A percentile compares a stretch with the other conserved stretches of the same genome.
Evolutionary conservation across 257 asterid genomes (phyloP).

Genomic region (Solanum paucissectum): DNA sequence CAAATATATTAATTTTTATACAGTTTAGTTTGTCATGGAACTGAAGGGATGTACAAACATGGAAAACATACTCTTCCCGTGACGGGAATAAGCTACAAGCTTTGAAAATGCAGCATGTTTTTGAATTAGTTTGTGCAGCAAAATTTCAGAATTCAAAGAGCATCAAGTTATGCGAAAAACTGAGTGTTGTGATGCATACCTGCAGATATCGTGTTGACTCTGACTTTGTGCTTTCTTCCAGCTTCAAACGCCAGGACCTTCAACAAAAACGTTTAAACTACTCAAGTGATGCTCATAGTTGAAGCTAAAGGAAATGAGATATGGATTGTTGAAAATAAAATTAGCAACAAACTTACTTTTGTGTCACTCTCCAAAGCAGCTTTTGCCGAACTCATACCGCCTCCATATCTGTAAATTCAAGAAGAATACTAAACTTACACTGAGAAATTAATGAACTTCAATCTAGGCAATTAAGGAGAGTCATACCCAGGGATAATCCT

Average conservation of each 20-base stretch:
- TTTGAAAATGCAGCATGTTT: background rate
- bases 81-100: background rate
- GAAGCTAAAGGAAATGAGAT: background rate
- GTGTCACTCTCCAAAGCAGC: slow-evolving; percentile 98
- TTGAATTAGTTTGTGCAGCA: background rate
- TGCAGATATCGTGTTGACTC: slow-evolving; percentile 98
- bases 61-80: background rate
- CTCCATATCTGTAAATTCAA: slow-evolving; percentile 62
- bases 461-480: background rate
- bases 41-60: background rate
- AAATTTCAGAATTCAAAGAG: background rate
- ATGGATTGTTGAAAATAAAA: background rate
- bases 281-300: background rate
- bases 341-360: slow-evolving; percentile 27
- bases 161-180: background rate
- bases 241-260: slow-evolving; percentile 98
- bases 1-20: background rate
- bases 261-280: slow-evolving; percentile 1
- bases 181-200: slow-evolving; percentile 29
- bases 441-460: background rate
- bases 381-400: slow-evolving; percentile 96
- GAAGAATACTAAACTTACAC: background rate
- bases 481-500: slow-evolving; percentile 87
- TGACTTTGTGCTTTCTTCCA: slow-evolving; percentile 62
- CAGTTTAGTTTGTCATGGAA: background rate